Evolutionary conservation across 768 basidiomycete species (phyloP).

Genomic region (Tulasnella sp.): DNA sequence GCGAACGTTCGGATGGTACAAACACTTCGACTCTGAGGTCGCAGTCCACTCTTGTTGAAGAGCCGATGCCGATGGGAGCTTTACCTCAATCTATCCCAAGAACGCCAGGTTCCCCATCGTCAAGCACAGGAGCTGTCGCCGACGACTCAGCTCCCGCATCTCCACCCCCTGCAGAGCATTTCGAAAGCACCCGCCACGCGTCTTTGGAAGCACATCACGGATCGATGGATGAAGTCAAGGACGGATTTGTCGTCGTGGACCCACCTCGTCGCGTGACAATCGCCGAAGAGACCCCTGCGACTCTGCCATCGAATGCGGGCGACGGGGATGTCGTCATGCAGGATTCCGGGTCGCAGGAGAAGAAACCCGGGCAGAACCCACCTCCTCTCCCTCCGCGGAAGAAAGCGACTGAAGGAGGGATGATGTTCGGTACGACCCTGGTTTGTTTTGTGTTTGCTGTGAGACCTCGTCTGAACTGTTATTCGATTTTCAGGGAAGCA

Average conservation of each 20-base stretch:
- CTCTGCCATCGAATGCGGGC: not conserved
- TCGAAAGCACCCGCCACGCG: not conserved
- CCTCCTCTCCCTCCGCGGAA: constrained; percentile 54
- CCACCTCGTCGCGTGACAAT: not conserved
- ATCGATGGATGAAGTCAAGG: not conserved
- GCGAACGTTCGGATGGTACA: constrained; percentile 32
- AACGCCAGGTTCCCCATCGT: not conserved
- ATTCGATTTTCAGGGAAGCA: constrained; percentile 67
- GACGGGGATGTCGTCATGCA: constrained; percentile 11
- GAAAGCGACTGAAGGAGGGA: constrained; percentile 61
- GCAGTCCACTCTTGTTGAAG: constrained; percentile 83
- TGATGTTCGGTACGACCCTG: constrained; percentile 84
- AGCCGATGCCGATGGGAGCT: constrained; percentile 39
- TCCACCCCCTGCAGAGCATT: not conserved
- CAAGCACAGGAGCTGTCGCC: not conserved
- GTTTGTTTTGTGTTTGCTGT: not conserved
- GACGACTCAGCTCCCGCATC: not conserved
- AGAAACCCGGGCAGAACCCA: constrained; percentile 32
- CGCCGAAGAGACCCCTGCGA: not conserved
- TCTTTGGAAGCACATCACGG: not conserved
- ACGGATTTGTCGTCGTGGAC: not conserved
- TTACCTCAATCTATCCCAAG: not conserved
- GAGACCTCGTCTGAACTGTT: not conserved
- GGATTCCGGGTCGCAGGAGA: not conserved
- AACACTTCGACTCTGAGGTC: constrained; percentile 33